Conservation (phyloP, 2,329 filamentous ascomycete species). For the Diaporthe capsici region DNA sequence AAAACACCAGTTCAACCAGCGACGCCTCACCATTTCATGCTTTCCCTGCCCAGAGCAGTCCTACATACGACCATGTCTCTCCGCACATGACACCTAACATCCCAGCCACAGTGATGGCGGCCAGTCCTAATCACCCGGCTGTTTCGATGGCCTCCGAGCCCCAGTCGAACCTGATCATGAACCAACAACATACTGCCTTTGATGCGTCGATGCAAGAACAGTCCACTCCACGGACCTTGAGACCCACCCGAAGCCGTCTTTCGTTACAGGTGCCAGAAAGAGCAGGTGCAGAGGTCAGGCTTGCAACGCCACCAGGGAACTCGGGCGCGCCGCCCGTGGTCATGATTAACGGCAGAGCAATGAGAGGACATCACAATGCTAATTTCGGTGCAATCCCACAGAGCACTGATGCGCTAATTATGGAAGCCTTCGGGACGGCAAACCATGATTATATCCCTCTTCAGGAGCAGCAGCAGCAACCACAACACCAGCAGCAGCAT, state of each 20-base stretch:
- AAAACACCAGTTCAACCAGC: slow-evolving; percentile 53
- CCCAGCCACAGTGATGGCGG: slow-evolving; percentile 10
- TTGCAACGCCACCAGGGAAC: slow-evolving; percentile 48
- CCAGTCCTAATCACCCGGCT: slow-evolving; percentile 7
- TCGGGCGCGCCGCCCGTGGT: slow-evolving; percentile 44
- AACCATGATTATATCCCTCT: slow-evolving; percentile 15
- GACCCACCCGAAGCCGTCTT: slow-evolving; percentile 63
- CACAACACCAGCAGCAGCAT: slow-evolving; percentile 31
- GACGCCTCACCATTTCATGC: slow-evolving; percentile 74
- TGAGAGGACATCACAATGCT: background rate
- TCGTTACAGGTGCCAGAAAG: slow-evolving; percentile 72
- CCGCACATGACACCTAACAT: slow-evolving; percentile 24
- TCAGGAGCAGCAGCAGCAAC: slow-evolving; percentile 7
- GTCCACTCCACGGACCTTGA: slow-evolving; percentile 36
- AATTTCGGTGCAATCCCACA: background rate
- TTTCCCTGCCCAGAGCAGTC: slow-evolving; percentile 69
- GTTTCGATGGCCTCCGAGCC: slow-evolving; percentile 12
- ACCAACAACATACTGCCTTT: slow-evolving; percentile 28
- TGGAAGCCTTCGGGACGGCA: slow-evolving; percentile 1
- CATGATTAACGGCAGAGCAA: slow-evolving; percentile 51
- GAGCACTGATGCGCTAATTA: background rate
- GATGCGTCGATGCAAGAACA: slow-evolving; percentile 29
- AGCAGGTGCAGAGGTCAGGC: slow-evolving; percentile 49
- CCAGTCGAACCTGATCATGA: slow-evolving; percentile 22
- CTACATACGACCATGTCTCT: slow-evolving; percentile 26